Evolutionary conservation across 202 grass and related monocot species (phyloP).

Genomic region (Elaeis oleifera): DNA sequence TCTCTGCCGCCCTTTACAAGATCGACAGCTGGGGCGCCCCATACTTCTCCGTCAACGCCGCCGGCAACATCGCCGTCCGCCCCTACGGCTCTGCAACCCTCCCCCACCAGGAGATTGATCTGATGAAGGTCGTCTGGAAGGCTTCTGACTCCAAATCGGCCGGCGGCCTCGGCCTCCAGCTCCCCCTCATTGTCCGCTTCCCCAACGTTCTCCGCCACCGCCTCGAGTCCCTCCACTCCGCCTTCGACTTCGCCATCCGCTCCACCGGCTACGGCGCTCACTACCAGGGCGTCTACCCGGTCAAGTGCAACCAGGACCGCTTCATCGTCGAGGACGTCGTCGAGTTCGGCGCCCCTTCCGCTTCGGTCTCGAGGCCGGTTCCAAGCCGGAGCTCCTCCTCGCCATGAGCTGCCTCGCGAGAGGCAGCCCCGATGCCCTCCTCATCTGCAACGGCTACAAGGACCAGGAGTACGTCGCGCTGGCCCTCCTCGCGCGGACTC

Average conservation of each 20-base stretch:
- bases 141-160: slow-evolving; percentile 21
- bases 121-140: slow-evolving; percentile 83
- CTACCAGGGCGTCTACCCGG: slow-evolving; percentile 95
- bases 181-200: slow-evolving; percentile 63
- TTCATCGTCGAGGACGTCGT: slow-evolving; percentile 86
- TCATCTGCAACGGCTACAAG: slow-evolving; percentile 96
- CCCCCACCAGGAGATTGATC: slow-evolving; percentile 73
- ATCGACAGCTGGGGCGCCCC: slow-evolving; percentile 89
- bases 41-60: slow-evolving; percentile 80
- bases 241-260: slow-evolving; percentile 64
- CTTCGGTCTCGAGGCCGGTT: slow-evolving; percentile 89
- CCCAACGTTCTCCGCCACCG: slow-evolving; percentile 87
- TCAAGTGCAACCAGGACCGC: slow-evolving; percentile 97
- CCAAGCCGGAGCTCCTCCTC: slow-evolving; percentile 89
- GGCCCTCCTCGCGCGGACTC: slow-evolving; percentile 58
- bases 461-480: slow-evolving; percentile 74
- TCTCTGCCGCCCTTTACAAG: slow-evolving; percentile 79
- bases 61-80: slow-evolving; percentile 68
- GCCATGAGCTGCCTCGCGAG: slow-evolving; percentile 75
- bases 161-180: slow-evolving; percentile 65
- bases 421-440: slow-evolving; percentile 63
- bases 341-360: slow-evolving; percentile 75
- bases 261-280: slow-evolving; percentile 45
- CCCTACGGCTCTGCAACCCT: slow-evolving; percentile 60
- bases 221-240: slow-evolving; percentile 60